phyloP scores from a whole-genome alignment of 2,329 filamentous ascomycete genomes.

The Colletotrichum gloeosporioides region DNA sequence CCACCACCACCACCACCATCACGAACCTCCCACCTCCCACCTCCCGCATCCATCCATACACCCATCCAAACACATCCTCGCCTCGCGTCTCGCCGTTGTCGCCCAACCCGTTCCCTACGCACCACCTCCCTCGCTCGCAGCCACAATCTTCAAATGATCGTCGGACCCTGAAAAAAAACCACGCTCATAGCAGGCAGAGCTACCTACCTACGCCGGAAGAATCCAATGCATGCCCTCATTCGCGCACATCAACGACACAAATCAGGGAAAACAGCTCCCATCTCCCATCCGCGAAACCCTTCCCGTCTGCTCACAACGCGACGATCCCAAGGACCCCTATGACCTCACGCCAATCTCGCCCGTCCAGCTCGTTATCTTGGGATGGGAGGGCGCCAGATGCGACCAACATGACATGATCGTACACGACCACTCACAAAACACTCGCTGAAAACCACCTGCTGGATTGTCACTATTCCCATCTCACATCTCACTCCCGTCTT shows the following conservation, averaged over 20 bases:
- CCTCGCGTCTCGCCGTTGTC: not conserved
- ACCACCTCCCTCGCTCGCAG: not conserved
- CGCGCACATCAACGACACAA: not conserved
- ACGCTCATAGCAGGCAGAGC: not conserved
- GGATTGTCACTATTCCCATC: not conserved
- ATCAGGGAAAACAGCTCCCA: not conserved
- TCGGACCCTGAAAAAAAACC: constrained; percentile 10
- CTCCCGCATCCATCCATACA: not conserved
- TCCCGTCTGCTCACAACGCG: not conserved
- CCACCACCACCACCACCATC: not conserved
- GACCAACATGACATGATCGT: not conserved
- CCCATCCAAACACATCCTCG: not conserved
- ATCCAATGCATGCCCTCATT: not conserved
- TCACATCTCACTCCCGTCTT: constrained; percentile 1
- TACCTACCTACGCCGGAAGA: not conserved
- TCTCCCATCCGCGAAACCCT: not conserved
- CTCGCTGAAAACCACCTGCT: not conserved
- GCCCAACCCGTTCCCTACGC: not conserved
- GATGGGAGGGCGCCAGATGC: not conserved
- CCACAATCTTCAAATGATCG: constrained; percentile 19
- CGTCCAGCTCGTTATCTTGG: not conserved
- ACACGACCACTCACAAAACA: not conserved
- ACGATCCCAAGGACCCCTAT: constrained; percentile 17
- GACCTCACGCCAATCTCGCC: constrained; percentile 9
- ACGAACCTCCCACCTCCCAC: not conserved